Evolutionary conservation across 306 rosid genomes (phyloP), one percentile per base, ranked within the genome.

Genomic region (Chamaecrista fasciculata): DNA sequence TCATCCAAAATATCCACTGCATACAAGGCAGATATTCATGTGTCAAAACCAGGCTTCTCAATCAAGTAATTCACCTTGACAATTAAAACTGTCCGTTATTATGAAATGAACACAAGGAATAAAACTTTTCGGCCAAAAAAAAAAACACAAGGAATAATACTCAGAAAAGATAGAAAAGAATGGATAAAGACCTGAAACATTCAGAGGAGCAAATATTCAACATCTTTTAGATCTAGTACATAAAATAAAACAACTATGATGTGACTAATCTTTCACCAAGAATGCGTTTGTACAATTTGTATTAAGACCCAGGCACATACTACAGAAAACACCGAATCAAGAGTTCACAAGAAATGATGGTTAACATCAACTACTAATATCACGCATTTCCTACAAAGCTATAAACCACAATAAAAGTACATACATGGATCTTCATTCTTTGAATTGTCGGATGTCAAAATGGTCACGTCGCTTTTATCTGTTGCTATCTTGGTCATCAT

Each of bases 1-100:
- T 91, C 97, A 76, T 94, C 99, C 90, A 91, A 87, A 64, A 91
- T 84, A 68, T 91, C 97, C 95, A 94, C 95, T 88, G 86, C 69
- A 58, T 31, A 76, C 51, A 61, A 78, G 23, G 76, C 71, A 24
- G 78, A 69, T 15, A 72, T 43, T 3, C 53, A 62, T 4, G 25
- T 56, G 68, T 66, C 70, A 74, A 62, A 62, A 36, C 77, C 70
- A 79, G 43, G 56, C 76, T 62, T 70, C 21, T 9, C 6, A 60
- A 19, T 9, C 6, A 60, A 19, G 49, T 20, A 46, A 11, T 72
- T 74, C 23, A 58, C 66, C 11, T 25, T 40, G 46, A 65, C 49
- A 58, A 25, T 39, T 10, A 56, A 67, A 18, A 20, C 43, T 31
- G 20, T 11, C 24, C 47, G 9, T 55, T 11, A 72, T 16, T 46